Conservation (phyloP, 805 yeast genomes). For the Ogataea populi-albae region DNA sequence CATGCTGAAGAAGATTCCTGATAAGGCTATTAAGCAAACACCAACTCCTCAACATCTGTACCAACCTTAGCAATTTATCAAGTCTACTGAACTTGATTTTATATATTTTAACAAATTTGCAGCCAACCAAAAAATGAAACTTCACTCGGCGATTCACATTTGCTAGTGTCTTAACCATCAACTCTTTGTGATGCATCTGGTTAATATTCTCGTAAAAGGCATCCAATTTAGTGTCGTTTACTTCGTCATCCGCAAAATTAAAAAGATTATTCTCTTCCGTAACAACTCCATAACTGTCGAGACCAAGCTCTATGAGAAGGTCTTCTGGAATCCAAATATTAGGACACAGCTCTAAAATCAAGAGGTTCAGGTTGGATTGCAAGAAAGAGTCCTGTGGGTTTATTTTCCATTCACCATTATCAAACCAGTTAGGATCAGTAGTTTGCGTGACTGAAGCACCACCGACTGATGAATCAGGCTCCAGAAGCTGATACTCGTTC, state of each 20-base stretch:
- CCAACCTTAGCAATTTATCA: constrained; percentile 17
- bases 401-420: constrained; percentile 26
- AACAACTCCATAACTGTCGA: constrained; percentile 24
- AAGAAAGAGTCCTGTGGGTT: constrained; percentile 17
- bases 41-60: constrained; percentile 28
- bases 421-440: constrained; percentile 24
- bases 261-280: constrained; percentile 25
- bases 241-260: constrained; percentile 13
- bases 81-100: constrained; percentile 26
- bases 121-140: constrained; percentile 25
- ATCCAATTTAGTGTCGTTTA: constrained; percentile 15
- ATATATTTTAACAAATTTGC: constrained; percentile 28
- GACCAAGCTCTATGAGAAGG: constrained; percentile 21
- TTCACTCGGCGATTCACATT: constrained; percentile 6
- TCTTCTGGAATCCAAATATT: constrained; percentile 35
- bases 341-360: constrained; percentile 32
- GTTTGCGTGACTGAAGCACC: constrained; percentile 3
- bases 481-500: constrained; percentile 5
- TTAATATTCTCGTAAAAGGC: constrained; percentile 20
- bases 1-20: constrained; percentile 17
- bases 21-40: constrained; percentile 25
- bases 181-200: constrained; percentile 13
- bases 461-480: not conserved
- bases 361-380: constrained; percentile 18
- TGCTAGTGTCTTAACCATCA: constrained; percentile 5